Conservation (phyloP, 495 filamentous ascomycete genomes). For the Cairneyella variabilis region DNA sequence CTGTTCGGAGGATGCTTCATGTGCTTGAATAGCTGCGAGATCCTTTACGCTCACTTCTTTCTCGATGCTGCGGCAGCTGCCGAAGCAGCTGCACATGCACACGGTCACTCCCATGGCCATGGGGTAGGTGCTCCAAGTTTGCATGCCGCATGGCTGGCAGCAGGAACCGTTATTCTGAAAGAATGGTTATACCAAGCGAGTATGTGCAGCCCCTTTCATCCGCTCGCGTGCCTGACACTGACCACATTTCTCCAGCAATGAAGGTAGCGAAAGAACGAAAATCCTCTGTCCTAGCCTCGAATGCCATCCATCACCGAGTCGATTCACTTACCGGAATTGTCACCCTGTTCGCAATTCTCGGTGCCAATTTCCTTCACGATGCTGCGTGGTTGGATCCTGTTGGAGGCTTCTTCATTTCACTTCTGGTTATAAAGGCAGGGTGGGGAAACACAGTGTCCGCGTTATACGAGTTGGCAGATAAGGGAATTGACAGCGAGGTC, state of each 20-base stretch:
- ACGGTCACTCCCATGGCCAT: slow-evolving; percentile 58
- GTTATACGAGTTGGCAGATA: slow-evolving; percentile 83
- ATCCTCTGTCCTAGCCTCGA: slow-evolving; percentile 93
- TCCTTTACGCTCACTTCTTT: slow-evolving; percentile 77
- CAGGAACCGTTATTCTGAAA: slow-evolving; percentile 83
- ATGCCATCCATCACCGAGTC: slow-evolving; percentile 93
- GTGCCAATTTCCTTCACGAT: slow-evolving; percentile 78
- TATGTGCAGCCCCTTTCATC: slow-evolving; percentile 43
- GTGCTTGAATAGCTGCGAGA: slow-evolving; percentile 72
- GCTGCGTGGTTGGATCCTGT: slow-evolving; percentile 94
- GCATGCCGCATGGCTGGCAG: slow-evolving; percentile 94
- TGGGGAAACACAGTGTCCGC: slow-evolving; percentile 79
- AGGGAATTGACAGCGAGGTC: slow-evolving; percentile 80
- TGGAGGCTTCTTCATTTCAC: slow-evolving; percentile 83
- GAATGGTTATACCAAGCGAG: slow-evolving; percentile 97
- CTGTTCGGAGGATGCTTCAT: slow-evolving; percentile 86
- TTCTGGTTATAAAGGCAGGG: slow-evolving; percentile 90
- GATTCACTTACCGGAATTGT: slow-evolving; percentile 94
- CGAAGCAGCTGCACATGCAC: slow-evolving; percentile 54
- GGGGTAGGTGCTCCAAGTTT: slow-evolving; percentile 69
- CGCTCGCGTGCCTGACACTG: not conserved
- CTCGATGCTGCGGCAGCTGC: slow-evolving; percentile 59
- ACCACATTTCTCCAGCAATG: slow-evolving; percentile 61
- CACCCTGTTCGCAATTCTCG: slow-evolving; percentile 80
- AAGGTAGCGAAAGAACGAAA: slow-evolving; percentile 94